A percentile compares a stretch with the other conserved stretches of the same genome.
Evolutionary conservation across 2,329 filamentous ascomycete species (phyloP).

Genomic region (Amauroascus niger): DNA sequence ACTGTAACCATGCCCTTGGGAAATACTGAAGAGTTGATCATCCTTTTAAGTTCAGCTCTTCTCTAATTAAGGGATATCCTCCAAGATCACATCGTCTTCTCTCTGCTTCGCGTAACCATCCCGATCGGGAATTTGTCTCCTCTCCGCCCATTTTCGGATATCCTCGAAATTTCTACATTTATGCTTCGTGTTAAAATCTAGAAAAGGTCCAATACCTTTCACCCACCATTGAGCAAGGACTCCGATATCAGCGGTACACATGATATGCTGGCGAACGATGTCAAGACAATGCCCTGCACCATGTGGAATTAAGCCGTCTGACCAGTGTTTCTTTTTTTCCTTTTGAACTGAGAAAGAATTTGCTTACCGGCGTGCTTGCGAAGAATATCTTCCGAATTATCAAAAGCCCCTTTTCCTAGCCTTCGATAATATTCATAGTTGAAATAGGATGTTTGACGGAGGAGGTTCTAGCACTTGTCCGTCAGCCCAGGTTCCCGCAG

Average conservation of each 20-base stretch:
- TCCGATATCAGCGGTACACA: conserved; percentile 16
- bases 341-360: neutral
- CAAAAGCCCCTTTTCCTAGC: conserved; percentile 44
- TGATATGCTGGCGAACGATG: conserved; percentile 16
- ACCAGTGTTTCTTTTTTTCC: neutral
- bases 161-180: conserved; percentile 14
- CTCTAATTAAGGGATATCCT: conserved; percentile 9
- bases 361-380: conserved; percentile 36
- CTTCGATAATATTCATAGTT: conserved; percentile 17
- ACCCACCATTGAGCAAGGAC: conserved; percentile 13
- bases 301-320: neutral
- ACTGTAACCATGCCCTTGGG: neutral
- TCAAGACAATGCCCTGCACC: conserved; percentile 17
- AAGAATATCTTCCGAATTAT: conserved; percentile 47
- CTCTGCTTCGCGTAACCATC: conserved; percentile 4
- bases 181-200: conserved; percentile 18
- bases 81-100: conserved; percentile 9
- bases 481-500: conserved; percentile 40
- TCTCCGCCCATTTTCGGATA: conserved; percentile 13
- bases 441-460: conserved; percentile 23
- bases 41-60: neutral
- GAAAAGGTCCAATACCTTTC: conserved; percentile 35
- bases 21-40: no score
- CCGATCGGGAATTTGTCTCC: conserved; percentile 23
- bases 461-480: conserved; percentile 18